phyloP scores from a whole-genome alignment of 805 yeast genomes.

The Jamesozyma lodderae region DNA sequence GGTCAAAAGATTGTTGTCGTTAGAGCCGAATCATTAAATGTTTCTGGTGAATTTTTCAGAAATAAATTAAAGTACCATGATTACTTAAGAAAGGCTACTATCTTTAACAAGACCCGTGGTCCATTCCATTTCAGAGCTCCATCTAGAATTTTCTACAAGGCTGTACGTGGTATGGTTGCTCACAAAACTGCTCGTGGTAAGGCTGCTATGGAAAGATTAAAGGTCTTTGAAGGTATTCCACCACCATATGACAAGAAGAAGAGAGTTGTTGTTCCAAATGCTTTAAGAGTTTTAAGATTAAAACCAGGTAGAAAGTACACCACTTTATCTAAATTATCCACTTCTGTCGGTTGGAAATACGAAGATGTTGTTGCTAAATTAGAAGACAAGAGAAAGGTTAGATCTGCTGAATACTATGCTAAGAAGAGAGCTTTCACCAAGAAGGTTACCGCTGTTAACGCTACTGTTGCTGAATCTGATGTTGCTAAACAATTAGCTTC shows the following conservation, averaged over 20 bases:
- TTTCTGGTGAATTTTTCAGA: slow-evolving; percentile 99
- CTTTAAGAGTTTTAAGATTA: slow-evolving; percentile 96
- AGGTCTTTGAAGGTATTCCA: slow-evolving; percentile 99
- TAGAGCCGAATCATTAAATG: slow-evolving; percentile 95
- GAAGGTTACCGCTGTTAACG: slow-evolving; percentile 82
- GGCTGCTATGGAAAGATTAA: slow-evolving; percentile 98
- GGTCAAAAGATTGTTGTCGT: slow-evolving; percentile 98
- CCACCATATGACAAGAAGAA: slow-evolving; percentile 99
- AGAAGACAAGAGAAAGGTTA: slow-evolving; percentile 99
- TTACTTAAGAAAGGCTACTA: slow-evolving; percentile 98
- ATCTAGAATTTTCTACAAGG: slow-evolving; percentile 99
- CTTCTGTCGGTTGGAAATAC: slow-evolving; percentile 99
- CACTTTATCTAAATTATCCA: slow-evolving; percentile 91
- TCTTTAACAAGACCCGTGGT: slow-evolving; percentile 98
- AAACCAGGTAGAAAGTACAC: slow-evolving; percentile 99
- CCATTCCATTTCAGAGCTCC: slow-evolving; percentile 99
- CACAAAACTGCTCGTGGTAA: slow-evolving; percentile 99
- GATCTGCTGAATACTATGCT: slow-evolving; percentile 97
- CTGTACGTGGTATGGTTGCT: slow-evolving; percentile 98
- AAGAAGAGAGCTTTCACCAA: slow-evolving; percentile 94
- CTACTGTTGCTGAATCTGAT: slow-evolving; percentile 81
- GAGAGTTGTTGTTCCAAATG: slow-evolving; percentile 99
- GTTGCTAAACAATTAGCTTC: slow-evolving; percentile 90
- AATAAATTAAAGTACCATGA: slow-evolving; percentile 99
- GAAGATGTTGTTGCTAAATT: slow-evolving; percentile 94